phyloP scores from a whole-genome alignment of 2,329 filamentous ascomycete species.

The Ophiocordyceps sinensis region DNA sequence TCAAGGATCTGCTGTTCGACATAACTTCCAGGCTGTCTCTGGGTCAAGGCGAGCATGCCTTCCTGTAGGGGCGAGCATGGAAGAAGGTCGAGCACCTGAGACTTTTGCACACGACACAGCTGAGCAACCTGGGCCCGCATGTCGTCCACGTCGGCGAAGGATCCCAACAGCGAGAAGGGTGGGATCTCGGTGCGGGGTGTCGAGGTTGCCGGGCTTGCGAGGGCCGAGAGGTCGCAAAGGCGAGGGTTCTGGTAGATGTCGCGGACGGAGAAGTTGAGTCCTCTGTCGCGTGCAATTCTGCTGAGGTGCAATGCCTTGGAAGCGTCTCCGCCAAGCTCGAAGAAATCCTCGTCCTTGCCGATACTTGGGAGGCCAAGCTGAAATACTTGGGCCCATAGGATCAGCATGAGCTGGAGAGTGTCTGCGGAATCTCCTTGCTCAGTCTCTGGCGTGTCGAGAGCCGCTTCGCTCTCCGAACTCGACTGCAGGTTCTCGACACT shows the following conservation, averaged over 20 bases:
- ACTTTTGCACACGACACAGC: neutral
- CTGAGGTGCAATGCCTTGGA: slow-evolving; percentile 28
- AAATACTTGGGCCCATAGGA: slow-evolving; percentile 16
- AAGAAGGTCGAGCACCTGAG: slow-evolving; percentile 3
- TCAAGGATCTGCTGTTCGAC: slow-evolving; percentile 1
- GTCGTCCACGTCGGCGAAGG: neutral
- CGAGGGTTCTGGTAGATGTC: neutral
- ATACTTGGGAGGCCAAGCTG: slow-evolving; percentile 12
- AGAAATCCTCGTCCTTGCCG: slow-evolving; percentile 20
- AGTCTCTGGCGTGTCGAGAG: neutral
- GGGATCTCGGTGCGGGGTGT: neutral
- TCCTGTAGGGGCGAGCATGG: slow-evolving; percentile 5
- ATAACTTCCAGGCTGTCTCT: slow-evolving; percentile 3
- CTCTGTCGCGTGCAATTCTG: neutral
- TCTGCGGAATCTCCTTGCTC: neutral
- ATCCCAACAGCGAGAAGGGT: neutral
- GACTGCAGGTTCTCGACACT: neutral
- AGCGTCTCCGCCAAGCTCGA: slow-evolving; percentile 28
- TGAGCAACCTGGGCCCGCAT: neutral
- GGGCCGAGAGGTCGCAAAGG: neutral
- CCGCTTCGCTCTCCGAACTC: neutral
- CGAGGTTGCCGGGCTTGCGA: neutral
- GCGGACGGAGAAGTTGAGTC: slow-evolving; percentile 14
- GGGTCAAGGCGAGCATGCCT: slow-evolving; percentile 4
- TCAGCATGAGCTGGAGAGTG: slow-evolving; percentile 14